phyloP scores from a whole-genome alignment of 2,329 filamentous ascomycete species.

The Trichoderma guizhouense region DNA sequence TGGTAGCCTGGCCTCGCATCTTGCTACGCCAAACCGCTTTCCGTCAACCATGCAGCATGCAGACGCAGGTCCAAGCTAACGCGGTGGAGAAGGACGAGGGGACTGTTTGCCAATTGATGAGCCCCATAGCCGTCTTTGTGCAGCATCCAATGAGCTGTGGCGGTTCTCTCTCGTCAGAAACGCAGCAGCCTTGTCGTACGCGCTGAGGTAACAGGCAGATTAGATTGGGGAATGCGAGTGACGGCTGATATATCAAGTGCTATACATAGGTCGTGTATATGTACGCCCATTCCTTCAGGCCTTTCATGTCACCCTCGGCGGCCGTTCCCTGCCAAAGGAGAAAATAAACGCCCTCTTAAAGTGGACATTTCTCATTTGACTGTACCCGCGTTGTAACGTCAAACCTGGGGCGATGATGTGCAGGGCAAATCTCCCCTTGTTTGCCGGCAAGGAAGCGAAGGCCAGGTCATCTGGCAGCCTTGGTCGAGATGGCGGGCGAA shows the following conservation, averaged over 20 bases:
- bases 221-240: neutral
- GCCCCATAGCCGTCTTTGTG: neutral
- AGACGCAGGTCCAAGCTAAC: slow-evolving; percentile 22
- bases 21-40: slow-evolving; percentile 19
- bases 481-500: neutral
- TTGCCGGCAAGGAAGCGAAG: neutral
- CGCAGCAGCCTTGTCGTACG: neutral
- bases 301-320: neutral
- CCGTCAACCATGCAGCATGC: slow-evolving; percentile 20
- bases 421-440: neutral
- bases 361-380: neutral
- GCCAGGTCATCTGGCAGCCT: slow-evolving; percentile 3
- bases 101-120: neutral
- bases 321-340: neutral
- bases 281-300: neutral
- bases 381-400: neutral
- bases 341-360: neutral
- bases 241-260: neutral
- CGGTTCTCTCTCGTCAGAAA: neutral
- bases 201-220: neutral
- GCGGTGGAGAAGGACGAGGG: slow-evolving; percentile 9
- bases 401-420: neutral
- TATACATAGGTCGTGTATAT: neutral
- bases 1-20: neutral
- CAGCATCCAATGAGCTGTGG: neutral